Evolutionary conservation across 805 yeast species (phyloP).

Genomic region (Monosporozyma yasuniensis): DNA sequence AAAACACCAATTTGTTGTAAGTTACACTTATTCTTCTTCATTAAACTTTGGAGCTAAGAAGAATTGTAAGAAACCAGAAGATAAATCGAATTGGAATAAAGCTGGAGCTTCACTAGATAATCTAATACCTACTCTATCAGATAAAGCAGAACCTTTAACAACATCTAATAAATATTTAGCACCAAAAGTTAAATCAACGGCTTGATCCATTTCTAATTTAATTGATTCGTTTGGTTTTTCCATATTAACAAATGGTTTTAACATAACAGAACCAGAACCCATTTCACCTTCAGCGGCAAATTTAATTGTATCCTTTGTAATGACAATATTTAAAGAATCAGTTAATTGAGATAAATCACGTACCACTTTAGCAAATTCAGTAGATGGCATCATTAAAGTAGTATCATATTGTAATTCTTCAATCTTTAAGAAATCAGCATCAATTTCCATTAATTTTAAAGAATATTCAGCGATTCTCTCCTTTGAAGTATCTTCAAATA

Average conservation of each 20-base stretch:
- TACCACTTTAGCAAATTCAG: conserved; percentile 81
- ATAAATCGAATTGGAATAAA: conserved; percentile 77
- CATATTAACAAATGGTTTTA: conserved; percentile 76
- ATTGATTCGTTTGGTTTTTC: conserved; percentile 72
- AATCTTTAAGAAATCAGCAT: conserved; percentile 85
- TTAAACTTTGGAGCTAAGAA: conserved; percentile 97
- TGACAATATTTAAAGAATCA: conserved; percentile 77
- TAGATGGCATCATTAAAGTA: conserved; percentile 75
- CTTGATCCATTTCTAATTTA: conserved; percentile 69
- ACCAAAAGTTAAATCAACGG: conserved; percentile 85
- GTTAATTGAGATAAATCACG: conserved; percentile 80
- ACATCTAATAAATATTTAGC: conserved; percentile 85
- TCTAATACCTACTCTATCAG: conserved; percentile 70
- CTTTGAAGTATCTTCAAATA: conserved; percentile 84
- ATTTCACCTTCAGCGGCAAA: conserved; percentile 87
- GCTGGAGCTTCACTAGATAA: conserved; percentile 91
- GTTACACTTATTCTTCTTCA: conserved; percentile 55
- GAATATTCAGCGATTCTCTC: conserved; percentile 90
- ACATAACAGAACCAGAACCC: conserved; percentile 77
- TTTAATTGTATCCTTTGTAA: conserved; percentile 86
- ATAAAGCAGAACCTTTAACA: conserved; percentile 78
- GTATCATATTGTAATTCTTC: conserved; percentile 92
- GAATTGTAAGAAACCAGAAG: conserved; percentile 85
- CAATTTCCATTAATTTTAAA: conserved; percentile 90
- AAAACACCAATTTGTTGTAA: no score